Conservation (phyloP, 108 stramenopile species). For the Stephanodiscus triporus region DNA sequence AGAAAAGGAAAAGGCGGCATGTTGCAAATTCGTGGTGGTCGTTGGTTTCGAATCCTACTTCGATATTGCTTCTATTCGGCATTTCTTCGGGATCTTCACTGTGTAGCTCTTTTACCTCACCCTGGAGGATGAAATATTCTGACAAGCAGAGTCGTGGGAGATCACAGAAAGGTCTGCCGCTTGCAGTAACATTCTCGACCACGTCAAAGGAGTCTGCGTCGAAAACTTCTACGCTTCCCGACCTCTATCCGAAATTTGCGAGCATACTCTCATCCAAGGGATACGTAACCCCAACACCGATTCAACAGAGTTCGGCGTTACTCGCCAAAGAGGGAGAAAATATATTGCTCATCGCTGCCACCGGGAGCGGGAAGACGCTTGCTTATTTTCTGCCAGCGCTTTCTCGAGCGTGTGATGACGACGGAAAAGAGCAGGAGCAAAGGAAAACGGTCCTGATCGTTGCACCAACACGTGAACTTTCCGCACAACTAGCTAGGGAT, state of each 20-base stretch:
- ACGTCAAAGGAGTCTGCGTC: not conserved
- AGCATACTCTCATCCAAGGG: conserved; percentile 31
- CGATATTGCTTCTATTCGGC: not conserved
- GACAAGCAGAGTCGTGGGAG: not conserved
- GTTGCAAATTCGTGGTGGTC: not conserved
- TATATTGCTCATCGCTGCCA: conserved; percentile 54
- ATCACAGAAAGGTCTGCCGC: not conserved
- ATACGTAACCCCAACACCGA: conserved; percentile 56
- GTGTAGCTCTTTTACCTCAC: not conserved
- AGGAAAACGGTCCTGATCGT: conserved; percentile 39
- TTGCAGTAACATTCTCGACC: not conserved
- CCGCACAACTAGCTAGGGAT: conserved; percentile 53
- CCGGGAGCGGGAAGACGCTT: conserved; percentile 54
- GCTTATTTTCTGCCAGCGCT: conserved; percentile 53
- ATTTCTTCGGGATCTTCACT: not conserved
- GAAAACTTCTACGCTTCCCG: conserved; percentile 4
- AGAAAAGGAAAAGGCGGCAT: not conserved
- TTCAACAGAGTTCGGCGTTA: conserved; percentile 47
- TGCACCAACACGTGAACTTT: conserved; percentile 54
- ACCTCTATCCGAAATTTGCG: conserved; percentile 48
- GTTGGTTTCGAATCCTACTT: not conserved
- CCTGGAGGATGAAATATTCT: not conserved
- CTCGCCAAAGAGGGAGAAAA: conserved; percentile 46
- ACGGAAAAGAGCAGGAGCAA: not conserved
- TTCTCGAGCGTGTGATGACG: conserved; percentile 18